These are phyloP conservation scores for Martiniozyma abietophila DNA, from an alignment of 805 yeast genomes.

Conservation along the genomic window DNA sequence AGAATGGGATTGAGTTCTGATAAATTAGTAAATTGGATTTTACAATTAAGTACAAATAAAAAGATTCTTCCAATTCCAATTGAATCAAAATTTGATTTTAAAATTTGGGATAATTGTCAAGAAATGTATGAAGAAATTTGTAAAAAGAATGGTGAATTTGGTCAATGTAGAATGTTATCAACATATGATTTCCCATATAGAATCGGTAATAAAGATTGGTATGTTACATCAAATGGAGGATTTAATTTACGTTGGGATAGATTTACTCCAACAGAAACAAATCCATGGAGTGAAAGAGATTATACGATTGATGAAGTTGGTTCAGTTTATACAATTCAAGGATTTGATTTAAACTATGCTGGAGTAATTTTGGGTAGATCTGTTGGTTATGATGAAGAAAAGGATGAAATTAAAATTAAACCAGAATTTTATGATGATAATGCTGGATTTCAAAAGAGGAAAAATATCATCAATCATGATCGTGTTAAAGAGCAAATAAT, in stretches of 20 bases:
- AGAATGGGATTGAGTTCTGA: slow-evolving; percentile 28
- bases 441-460: slow-evolving; percentile 36
- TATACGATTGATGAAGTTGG: slow-evolving; percentile 41
- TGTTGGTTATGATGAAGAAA: slow-evolving; percentile 29
- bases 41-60: slow-evolving; percentile 26
- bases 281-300: slow-evolving; percentile 38
- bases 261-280: slow-evolving; percentile 30
- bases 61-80: slow-evolving; percentile 28
- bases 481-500: slow-evolving; percentile 32
- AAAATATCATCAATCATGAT: slow-evolving; percentile 29
- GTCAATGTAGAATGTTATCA: slow-evolving; percentile 34
- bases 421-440: slow-evolving; percentile 35
- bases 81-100: slow-evolving; percentile 17
- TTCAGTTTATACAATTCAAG: slow-evolving; percentile 39
- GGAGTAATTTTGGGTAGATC: slow-evolving; percentile 38
- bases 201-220: slow-evolving; percentile 36
- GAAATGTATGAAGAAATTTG: slow-evolving; percentile 31
- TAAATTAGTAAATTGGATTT: slow-evolving; percentile 35
- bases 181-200: slow-evolving; percentile 41
- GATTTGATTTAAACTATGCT: slow-evolving; percentile 38
- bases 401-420: slow-evolving; percentile 26
- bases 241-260: slow-evolving; percentile 40
- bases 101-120: slow-evolving; percentile 33
- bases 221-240: slow-evolving; percentile 32
- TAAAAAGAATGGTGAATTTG: slow-evolving; percentile 23